Base-by-base conservation (phyloP, 352 stramenopile species). In the Phytophthora foliorum region DNA sequence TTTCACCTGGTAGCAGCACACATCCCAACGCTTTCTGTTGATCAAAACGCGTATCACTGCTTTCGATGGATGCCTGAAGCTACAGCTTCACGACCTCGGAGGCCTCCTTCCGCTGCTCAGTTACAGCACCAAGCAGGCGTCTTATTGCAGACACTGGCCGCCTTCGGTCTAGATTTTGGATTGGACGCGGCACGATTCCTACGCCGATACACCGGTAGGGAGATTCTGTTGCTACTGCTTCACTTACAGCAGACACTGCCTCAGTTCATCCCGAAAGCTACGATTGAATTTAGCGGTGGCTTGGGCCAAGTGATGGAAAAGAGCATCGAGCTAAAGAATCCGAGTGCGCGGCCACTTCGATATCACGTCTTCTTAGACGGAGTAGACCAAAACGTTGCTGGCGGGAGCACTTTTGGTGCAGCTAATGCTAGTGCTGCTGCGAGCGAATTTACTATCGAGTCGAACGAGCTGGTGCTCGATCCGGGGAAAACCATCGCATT, bases 321-420 rank as follows among this genome's bases (percentile, higher is more conserved):
- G 49, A 97, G 69, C 7, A 98, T 99, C 31, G 96, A 98, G 63
- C 77, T 99, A 2, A 93, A 90, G 61, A 99, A 99, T 58, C 91
- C 94, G 6, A 94, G 88, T 19, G 77, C 80, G 3, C 87, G 83
- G 6, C 69, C 82, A 5, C 84, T 99, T 34, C 78, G 73, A 4
- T 99, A 99, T 57, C 80, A 94, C 5, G 92, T 98, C 3, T 94
- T 92, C 41, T 61, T 98, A 2, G 90, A 98, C 45, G 87, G 68
- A 31, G 34, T 32, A 0, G 60, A 66, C 10, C 41, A 55, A 4
- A 67, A 59, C 39, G 32, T 45, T 6, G 11, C 22, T 44, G 46
- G 21, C 10, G 13, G 3, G 27, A 46, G 11, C 11, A 31, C 17
- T 19, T 22, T 56, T 10, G 50, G 24, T 32, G 22, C 24, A 31